These are phyloP conservation scores for Venustampulla echinocandica DNA, from an alignment of 495 filamentous ascomycete genomes.

Conservation along the genomic window DNA sequence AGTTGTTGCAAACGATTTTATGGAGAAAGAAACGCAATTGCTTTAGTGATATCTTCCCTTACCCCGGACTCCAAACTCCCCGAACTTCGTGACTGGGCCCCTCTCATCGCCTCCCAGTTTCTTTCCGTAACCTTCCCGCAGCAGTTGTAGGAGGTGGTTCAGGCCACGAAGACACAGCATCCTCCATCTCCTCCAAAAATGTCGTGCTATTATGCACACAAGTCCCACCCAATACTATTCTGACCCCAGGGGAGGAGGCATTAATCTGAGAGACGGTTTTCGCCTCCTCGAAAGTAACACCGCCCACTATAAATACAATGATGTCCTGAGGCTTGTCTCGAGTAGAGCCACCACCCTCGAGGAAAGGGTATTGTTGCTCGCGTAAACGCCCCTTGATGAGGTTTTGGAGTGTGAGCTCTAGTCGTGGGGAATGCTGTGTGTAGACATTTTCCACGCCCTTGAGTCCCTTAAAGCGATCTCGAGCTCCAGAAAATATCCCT, in stretches of 20 bases:
- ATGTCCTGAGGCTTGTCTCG: conserved; percentile 95
- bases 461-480: conserved; percentile 85
- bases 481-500: conserved; percentile 82
- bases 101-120: conserved; percentile 42
- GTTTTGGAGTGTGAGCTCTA: conserved; percentile 83
- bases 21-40: too few species aligned
- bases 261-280: conserved; percentile 90
- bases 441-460: conserved; percentile 99
- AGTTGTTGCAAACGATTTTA: too few species aligned
- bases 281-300: conserved; percentile 91
- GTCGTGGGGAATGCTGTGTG: conserved; percentile 85
- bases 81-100: background rate
- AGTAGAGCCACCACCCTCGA: conserved; percentile 76
- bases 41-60: too few species aligned
- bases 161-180: conserved; percentile 73
- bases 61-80: conserved; percentile 8
- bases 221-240: conserved; percentile 83
- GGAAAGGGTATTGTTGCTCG: conserved; percentile 81
- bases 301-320: conserved; percentile 87
- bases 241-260: conserved; percentile 76
- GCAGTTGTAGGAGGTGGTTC: conserved; percentile 59
- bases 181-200: conserved; percentile 81
- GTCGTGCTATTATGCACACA: conserved; percentile 74
- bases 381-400: conserved; percentile 82
- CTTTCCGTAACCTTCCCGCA: conserved; percentile 62